Evolutionary conservation across 345 rosid genomes (phyloP), one percentile per base, ranked within the genome.

Genomic region (Streptanthus diversifolius): DNA sequence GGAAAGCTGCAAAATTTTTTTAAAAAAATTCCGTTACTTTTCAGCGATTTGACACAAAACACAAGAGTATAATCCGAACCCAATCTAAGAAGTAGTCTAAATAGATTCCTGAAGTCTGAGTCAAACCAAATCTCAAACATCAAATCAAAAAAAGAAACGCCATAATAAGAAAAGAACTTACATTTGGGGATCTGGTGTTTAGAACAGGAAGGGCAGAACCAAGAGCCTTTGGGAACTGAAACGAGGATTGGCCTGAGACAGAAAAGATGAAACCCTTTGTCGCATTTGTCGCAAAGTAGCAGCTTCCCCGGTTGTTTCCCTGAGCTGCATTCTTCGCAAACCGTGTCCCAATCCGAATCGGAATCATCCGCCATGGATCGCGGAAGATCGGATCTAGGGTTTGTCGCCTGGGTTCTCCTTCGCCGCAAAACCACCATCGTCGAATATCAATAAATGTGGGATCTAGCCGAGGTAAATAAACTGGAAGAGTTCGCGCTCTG

Each of bases 231-330:
- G 19, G 97, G 98, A 12, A 93, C 90, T 7, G 92, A 79, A 25
- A 76, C 92, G 64, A 93, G 96, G 70, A 93, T 85, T 33, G 98
- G 98, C 45, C 88, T 80, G 33, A 91, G 85, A 84, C 98, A 93
- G 70, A 85, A 89, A 15, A 88, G 77, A 79, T 93, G 98, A 75
- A 74, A 88, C 14, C 97, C 98, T 68, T 82, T 79, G 12, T 93
- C 91, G 63, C 98, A 93, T 58, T 82, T 86, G 66, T 91, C 98
- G 53, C 98, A 93, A n/a, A 93, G 82, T 2, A 93, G 83, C 43
- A 91, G 83, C 87, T 93, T 82, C 18, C 83, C 77, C 0, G 87
- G 79, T 29, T 55, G 80, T 55, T 84, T 86, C 41, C 96, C 98
- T 5, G 88, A 83, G 68, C 89, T 84, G 25, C 97, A 91, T 73